Percentiles rank a stretch among this genome's conserved stretches.
These are phyloP conservation scores for Termitomyces sp. DNA, from an alignment of 1,284 basidiomycete genomes.

Conservation along the genomic window DNA sequence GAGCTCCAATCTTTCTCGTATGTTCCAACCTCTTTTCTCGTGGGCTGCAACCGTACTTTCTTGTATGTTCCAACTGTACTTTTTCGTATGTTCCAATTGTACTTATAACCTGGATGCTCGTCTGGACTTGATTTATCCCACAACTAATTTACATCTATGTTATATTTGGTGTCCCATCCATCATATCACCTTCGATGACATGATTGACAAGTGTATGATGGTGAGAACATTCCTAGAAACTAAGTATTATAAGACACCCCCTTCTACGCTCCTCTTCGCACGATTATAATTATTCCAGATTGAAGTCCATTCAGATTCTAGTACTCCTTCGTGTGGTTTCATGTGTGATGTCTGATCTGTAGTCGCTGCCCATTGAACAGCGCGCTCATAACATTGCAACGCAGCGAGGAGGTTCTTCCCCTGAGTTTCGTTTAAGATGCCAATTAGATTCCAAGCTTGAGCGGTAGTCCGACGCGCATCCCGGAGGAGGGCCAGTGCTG, in stretches of 20 bases:
- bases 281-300: slow-evolving; percentile 33
- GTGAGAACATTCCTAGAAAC: not conserved
- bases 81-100: no score
- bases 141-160: not conserved
- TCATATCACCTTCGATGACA: not conserved
- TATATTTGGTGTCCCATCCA: not conserved
- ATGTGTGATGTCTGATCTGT: slow-evolving; percentile 29
- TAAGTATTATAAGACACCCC: slow-evolving; percentile 1
- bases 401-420: slow-evolving; percentile 26
- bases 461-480: slow-evolving; percentile 67
- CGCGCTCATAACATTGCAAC: slow-evolving; percentile 35
- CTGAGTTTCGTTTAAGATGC: slow-evolving; percentile 35
- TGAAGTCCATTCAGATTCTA: slow-evolving; percentile 55
- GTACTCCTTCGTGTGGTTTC: slow-evolving; percentile 38
- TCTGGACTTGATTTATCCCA: no score
- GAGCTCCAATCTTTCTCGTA: slow-evolving; percentile 3
- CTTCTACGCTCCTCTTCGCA: slow-evolving; percentile 17
- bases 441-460: slow-evolving; percentile 57
- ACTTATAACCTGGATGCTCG: no score
- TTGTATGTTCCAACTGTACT: no score
- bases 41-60: no score
- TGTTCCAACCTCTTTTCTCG: no score
- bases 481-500: slow-evolving; percentile 56
- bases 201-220: not conserved
- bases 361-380: slow-evolving; percentile 50